Evolutionary conservation across 352 stramenopile genomes (phyloP), one percentile per base, ranked within the genome.

Genomic region (Pythium phragmitis): DNA sequence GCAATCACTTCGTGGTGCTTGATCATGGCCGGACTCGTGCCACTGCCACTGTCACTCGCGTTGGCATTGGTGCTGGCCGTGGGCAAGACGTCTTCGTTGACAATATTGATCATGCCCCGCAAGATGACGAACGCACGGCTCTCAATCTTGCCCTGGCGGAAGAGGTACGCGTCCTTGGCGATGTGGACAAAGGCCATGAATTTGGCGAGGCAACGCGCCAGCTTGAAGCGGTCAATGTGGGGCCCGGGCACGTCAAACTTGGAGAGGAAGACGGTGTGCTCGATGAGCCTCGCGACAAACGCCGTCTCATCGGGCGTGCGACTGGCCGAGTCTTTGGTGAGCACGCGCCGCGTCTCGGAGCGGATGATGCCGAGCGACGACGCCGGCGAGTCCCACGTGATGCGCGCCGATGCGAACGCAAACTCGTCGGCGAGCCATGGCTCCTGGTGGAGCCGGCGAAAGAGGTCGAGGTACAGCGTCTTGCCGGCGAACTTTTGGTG

Each of bases 111-210:
- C 8, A 74, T 80, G n/a, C 82, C 85, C 17, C 82, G 74, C 16
- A 94, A 69, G 41, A 94, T 90, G 30, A 94, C 39, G 59, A 91
- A 94, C 26, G 85, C 85, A n/a, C 80, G 83, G 42, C 76, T 86
- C 54, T 94, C 82, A 43, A 91, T 79, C 42, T 79, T 82, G 6
- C 84, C 84, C 54, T 94, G 85, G n/a, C 70, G 67, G 48, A 91
- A 91, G 12, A 94, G 50, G 19, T 77, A 74, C 36, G 73, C 73
- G 47, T 82, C 82, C 33, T 82, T 86, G 33, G 50, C 56, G 48
- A 90, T 64, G 42, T 77, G 80, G 12, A 74, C 26, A 53, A 94
- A 94, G 30, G 66, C 70, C 23, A 88, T 66, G 48, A 87, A 75
- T 9, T 65, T 68, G 7, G 67, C 76, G 12, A 94, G 70, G 33